These are phyloP conservation scores for Lipomyces sp. DNA, from an alignment of 805 yeast species.

Conservation along the genomic window DNA sequence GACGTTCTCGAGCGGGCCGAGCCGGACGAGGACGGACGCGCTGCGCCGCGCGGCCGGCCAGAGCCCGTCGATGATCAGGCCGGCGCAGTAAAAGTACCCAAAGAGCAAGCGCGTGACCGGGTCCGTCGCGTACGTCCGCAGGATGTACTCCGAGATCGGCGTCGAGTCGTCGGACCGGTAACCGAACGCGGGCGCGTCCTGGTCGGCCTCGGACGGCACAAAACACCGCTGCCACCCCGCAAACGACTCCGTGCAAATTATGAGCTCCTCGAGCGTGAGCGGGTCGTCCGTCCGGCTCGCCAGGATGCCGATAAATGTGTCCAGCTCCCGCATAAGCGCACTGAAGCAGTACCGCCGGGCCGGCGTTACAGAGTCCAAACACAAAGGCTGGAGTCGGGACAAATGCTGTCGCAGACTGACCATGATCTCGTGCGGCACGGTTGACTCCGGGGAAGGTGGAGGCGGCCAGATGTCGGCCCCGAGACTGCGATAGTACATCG, in stretches of 20 bases:
- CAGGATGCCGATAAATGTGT: background rate
- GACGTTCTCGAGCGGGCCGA: conserved; percentile 16
- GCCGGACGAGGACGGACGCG: conserved; percentile 6
- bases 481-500: conserved; percentile 7
- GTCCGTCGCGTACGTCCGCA: conserved; percentile 8
- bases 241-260: conserved; percentile 1
- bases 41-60: conserved; percentile 9
- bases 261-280: conserved; percentile 1
- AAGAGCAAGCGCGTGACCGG: conserved; percentile 8
- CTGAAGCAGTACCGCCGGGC: background rate
- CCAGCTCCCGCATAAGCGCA: conserved; percentile 1
- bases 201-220: conserved; percentile 8
- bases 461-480: conserved; percentile 4
- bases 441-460: background rate
- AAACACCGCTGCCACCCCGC: conserved; percentile 16
- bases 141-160: conserved; percentile 6
- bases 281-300: conserved; percentile 1
- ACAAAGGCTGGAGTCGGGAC: background rate
- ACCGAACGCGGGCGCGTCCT: background rate
- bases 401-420: background rate
- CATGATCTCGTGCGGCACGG: background rate
- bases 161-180: conserved; percentile 3
- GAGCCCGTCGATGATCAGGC: conserved; percentile 6
- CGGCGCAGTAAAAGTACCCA: conserved; percentile 12
- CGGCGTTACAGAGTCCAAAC: background rate